Conservation (phyloP, 164 flowering plant genomes). For the Chimonanthus praecox region DNA sequence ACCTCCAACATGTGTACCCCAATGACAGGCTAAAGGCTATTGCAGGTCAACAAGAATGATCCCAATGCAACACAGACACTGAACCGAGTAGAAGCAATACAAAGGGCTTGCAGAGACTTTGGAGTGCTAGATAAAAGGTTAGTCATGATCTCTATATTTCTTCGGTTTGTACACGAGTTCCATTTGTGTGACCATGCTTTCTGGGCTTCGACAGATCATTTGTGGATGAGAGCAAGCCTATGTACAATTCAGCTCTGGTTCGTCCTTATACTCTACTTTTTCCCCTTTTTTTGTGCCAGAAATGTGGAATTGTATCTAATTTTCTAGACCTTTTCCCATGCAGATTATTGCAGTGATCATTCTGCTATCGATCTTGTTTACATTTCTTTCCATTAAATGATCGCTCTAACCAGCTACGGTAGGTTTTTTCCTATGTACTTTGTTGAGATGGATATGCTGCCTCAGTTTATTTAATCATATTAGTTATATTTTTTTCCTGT, state of each 20-base stretch:
- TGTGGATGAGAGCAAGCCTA: slow-evolving; percentile 27
- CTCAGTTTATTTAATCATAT: no score
- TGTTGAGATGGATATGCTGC: neutral
- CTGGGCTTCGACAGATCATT: slow-evolving; percentile 45
- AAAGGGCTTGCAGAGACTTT: slow-evolving; percentile 59
- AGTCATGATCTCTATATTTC: slow-evolving; percentile 1
- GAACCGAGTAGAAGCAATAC: slow-evolving; percentile 47
- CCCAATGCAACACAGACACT: slow-evolving; percentile 60
- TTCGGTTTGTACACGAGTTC: neutral
- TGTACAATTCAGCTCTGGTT: slow-evolving; percentile 29
- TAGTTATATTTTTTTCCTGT: no score
- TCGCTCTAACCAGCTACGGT: neutral
- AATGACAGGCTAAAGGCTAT: neutral
- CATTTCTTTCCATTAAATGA: slow-evolving; percentile 31
- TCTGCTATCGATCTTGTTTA: slow-evolving; percentile 36
- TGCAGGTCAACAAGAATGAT: slow-evolving; percentile 61
- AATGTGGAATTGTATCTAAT: slow-evolving; percentile 6
- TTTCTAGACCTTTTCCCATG: slow-evolving; percentile 7
- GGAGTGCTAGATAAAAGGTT: slow-evolving; percentile 57
- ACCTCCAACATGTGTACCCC: neutral
- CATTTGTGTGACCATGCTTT: slow-evolving; percentile 2
- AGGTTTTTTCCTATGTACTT: neutral
- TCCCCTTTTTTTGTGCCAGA: neutral
- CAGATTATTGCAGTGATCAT: slow-evolving; percentile 36
- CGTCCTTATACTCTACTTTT: slow-evolving; percentile 6